Percentiles rank a stretch among this genome's conserved stretches.
Conservation (phyloP, 805 yeast species). For the Suhomyces sp. region DNA sequence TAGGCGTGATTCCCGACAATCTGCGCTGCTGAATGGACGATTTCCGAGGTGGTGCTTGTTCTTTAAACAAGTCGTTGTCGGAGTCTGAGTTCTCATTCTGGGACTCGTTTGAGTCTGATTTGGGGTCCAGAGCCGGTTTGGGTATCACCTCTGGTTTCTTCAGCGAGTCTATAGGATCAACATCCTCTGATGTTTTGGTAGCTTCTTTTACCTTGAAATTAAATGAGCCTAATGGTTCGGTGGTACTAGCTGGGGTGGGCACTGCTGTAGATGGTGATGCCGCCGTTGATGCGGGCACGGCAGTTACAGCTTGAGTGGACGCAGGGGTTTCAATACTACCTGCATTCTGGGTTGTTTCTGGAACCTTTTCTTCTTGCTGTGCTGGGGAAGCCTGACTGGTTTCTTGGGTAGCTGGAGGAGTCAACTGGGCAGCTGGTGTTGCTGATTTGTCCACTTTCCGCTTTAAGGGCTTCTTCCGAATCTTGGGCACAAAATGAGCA, state of each 20-base stretch:
- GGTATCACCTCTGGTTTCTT: background rate
- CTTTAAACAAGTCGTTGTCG: constrained; percentile 32
- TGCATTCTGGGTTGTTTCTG: background rate
- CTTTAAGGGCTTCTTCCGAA: constrained; percentile 25
- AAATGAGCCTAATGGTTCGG: constrained; percentile 2
- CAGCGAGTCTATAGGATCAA: constrained; percentile 25
- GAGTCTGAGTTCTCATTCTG: constrained; percentile 12
- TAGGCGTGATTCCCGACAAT: constrained; percentile 33
- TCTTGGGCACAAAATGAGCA: constrained; percentile 64
- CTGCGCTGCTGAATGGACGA: constrained; percentile 33
- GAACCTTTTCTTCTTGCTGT: background rate
- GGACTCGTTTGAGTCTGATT: background rate
- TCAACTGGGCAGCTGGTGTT: constrained; percentile 1
- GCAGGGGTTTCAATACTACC: constrained; percentile 6
- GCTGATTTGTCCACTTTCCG: constrained; percentile 8
- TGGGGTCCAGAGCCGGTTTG: background rate
- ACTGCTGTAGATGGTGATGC: background rate
- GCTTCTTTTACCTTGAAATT: constrained; percentile 6
- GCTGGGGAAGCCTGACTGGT: background rate
- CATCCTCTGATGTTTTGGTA: constrained; percentile 10
- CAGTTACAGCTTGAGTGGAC: constrained; percentile 6
- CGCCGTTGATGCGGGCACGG: background rate
- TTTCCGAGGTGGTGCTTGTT: constrained; percentile 24
- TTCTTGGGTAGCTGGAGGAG: constrained; percentile 13
- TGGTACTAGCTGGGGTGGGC: background rate